Conservation (phyloP, 306 rosid species). For the Inga laurina region DNA sequence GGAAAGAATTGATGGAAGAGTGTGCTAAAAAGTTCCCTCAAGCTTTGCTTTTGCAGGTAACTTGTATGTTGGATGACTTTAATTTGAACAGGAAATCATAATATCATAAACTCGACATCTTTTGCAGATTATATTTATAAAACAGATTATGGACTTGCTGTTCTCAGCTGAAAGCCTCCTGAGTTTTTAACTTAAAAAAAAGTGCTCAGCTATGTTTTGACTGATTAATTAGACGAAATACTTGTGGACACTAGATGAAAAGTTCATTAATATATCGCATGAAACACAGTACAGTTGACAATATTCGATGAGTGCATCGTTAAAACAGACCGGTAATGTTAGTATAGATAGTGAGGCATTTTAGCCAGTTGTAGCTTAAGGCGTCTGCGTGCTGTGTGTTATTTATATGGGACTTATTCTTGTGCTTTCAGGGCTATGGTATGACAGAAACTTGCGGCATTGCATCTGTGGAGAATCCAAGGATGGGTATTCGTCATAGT, state of each 20-base stretch:
- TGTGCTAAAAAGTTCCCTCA: slow-evolving; percentile 56
- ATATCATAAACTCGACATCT: neutral
- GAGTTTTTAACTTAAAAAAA: neutral
- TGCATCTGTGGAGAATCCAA: slow-evolving; percentile 54
- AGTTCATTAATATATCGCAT: neutral
- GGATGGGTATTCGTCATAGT: slow-evolving; percentile 53
- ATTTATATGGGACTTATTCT: neutral
- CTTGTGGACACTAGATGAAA: neutral
- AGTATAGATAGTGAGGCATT: neutral
- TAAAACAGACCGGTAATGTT: neutral
- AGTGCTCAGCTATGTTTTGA: neutral
- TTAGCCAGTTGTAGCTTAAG: neutral
- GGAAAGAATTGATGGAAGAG: slow-evolving; percentile 81
- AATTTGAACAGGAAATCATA: neutral
- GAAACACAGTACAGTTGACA: neutral
- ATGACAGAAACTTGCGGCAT: slow-evolving; percentile 94
- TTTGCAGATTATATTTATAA: neutral
- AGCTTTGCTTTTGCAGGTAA: slow-evolving; percentile 57
- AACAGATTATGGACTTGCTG: neutral
- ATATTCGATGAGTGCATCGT: neutral
- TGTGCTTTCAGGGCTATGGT: slow-evolving; percentile 76
- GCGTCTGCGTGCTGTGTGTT: slow-evolving; percentile 12
- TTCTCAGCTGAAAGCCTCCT: neutral
- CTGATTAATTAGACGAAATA: neutral
- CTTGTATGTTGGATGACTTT: neutral